Evolutionary conservation across 75 land plant species (phyloP), one percentile per base, ranked within the genome.

Genomic region (Pinus albicaulis): DNA sequence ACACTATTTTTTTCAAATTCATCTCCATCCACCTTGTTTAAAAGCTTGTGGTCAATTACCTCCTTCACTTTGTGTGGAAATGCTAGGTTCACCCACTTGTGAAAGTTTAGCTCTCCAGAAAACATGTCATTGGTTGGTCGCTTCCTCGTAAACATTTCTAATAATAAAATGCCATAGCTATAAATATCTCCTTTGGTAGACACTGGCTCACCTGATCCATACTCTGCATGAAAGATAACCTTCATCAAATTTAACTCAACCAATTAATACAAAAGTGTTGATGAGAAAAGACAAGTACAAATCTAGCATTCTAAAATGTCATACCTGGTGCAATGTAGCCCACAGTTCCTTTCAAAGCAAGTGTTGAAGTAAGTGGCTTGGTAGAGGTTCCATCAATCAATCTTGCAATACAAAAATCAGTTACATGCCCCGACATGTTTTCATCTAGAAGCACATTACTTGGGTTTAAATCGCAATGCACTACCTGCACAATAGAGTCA

Each of bases 131-230:
- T 20, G 2, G 44, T 65, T 34, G 69, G 69, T 36, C 69, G 34
- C 1, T 65, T 59, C 23, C 57, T 82, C 14, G 83, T 78, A 14
- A 82, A 15, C 59, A 78, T 74, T 61, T 82, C 83, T 57, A 82
- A 62, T 28, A 82, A 60, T 52, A 82, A 48, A 19, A 82, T 76
- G 23, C 81, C 81, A 56, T 72, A 82, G 71, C 83, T 78, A 56
- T 82, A 82, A 26, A 82, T 74, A 79, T 82, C 83, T 55, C 81
- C 73, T 59, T 82, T 80, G 58, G 53, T 73, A 28, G 82, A 72
- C 24, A 82, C 23, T 25, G 57, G 38, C 16, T 71, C 36, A 5
- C 70, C 80, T 5, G 62, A 22, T 41, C 55, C 81, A 36, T 82
- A 82, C 71, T 82, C 81, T 28, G 83, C 60, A 48, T 79, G 59